These are phyloP conservation scores for Trypanosoma brucei DNA, from an alignment of 208 protist genomes.

Conservation along the genomic window DNA sequence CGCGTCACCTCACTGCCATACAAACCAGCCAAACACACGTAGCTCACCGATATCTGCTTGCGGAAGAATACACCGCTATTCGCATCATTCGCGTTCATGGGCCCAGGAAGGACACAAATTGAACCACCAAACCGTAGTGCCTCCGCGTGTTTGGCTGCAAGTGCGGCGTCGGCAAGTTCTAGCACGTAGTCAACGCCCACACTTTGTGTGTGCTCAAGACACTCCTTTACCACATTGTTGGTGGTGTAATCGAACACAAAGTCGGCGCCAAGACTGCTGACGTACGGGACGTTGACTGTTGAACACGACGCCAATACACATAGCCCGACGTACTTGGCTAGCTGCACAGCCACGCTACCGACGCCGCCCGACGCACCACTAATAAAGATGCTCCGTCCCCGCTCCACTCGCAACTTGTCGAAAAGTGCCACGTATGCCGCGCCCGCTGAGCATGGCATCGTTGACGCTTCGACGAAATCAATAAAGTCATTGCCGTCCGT, in stretches of 20 bases:
- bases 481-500: conserved; percentile 20
- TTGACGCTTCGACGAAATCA: conserved; percentile 68
- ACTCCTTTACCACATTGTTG: conserved; percentile 40
- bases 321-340: conserved; percentile 72
- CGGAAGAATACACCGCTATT: conserved; percentile 41
- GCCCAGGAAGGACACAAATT: conserved; percentile 51
- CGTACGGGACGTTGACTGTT: conserved; percentile 44
- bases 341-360: conserved; percentile 65
- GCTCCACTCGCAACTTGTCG: conserved; percentile 64
- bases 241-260: conserved; percentile 68
- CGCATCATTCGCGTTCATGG: conserved; percentile 12
- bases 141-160: conserved; percentile 37
- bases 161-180: conserved; percentile 37
- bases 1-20: conserved; percentile 31
- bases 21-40: conserved; percentile 49
- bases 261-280: conserved; percentile 57
- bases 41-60: conserved; percentile 57
- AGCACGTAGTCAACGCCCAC: conserved; percentile 84
- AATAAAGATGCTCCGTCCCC: conserved; percentile 67
- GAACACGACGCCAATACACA: conserved; percentile 64
- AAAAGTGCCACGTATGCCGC: conserved; percentile 74
- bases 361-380: conserved; percentile 70
- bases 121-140: conserved; percentile 62
- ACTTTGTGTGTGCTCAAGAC: conserved; percentile 43
- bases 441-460: conserved; percentile 51